These are phyloP conservation scores for Rhodamnia argentea DNA, from an alignment of 345 rosid genomes.

Conservation along the genomic window DNA sequence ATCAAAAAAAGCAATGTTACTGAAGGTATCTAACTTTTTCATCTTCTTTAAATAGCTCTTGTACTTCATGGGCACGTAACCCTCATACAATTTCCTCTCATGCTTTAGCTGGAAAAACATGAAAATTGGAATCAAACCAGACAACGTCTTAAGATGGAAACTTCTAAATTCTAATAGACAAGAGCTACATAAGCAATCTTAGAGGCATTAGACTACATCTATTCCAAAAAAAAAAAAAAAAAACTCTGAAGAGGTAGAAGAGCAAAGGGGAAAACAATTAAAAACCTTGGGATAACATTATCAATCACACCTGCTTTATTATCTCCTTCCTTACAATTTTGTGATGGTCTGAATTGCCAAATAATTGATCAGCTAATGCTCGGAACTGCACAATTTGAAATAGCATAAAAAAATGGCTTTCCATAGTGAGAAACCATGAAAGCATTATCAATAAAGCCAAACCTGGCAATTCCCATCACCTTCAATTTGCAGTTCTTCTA, in stretches of 20 bases:
- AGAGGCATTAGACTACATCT: not conserved
- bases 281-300: not conserved
- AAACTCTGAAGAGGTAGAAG: not conserved
- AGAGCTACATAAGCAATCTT: not conserved
- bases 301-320: slow-evolving; percentile 63
- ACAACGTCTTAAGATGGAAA: not conserved
- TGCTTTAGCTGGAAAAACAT: slow-evolving; percentile 53
- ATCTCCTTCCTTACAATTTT: slow-evolving; percentile 70
- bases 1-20: slow-evolving; percentile 7
- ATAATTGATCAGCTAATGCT: slow-evolving; percentile 90
- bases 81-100: slow-evolving; percentile 62
- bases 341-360: slow-evolving; percentile 73
- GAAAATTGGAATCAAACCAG: not conserved
- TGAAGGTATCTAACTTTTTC: slow-evolving; percentile 66
- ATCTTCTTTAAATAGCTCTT: slow-evolving; percentile 66
- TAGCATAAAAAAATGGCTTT: not conserved
- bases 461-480: slow-evolving; percentile 99
- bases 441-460: not conserved
- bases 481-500: slow-evolving; percentile 80
- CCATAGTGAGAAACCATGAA: not conserved
- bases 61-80: slow-evolving; percentile 85
- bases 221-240: not conserved
- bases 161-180: not conserved
- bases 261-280: not conserved
- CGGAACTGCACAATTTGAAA: slow-evolving; percentile 49